A percentile compares a stretch with the other conserved stretches of the same genome.
Evolutionary conservation across 768 basidiomycete genomes (phyloP).

Genomic region (Suillus placidus): DNA sequence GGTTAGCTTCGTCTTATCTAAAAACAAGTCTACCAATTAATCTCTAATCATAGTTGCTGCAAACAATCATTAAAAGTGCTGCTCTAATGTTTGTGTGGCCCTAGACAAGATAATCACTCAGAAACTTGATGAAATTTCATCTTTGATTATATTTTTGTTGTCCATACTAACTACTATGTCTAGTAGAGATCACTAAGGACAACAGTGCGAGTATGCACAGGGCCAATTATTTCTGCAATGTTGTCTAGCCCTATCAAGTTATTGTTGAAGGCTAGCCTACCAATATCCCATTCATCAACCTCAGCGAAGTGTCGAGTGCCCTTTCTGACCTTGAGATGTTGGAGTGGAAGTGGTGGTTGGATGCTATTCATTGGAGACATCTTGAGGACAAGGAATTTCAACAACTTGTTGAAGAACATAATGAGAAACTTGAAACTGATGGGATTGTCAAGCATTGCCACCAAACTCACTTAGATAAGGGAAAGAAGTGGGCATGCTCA

Average conservation of each 20-base stretch:
- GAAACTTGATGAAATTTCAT: background rate
- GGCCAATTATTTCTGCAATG: conserved; percentile 4
- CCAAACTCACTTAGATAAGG: conserved; percentile 3
- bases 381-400: background rate
- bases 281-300: conserved; percentile 8
- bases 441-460: background rate
- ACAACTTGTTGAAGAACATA: background rate
- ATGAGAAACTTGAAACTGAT: conserved; percentile 4
- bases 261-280: conserved; percentile 6
- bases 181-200: conserved; percentile 8
- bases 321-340: conserved; percentile 8
- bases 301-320: conserved; percentile 6
- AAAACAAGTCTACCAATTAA: conserved; percentile 2
- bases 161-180: background rate
- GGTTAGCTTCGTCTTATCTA: conserved; percentile 12
- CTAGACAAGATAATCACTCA: background rate
- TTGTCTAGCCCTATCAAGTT: conserved; percentile 1
- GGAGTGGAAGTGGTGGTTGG: background rate
- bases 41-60: conserved; percentile 1
- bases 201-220: conserved; percentile 11
- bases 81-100: conserved; percentile 7
- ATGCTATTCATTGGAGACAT: background rate
- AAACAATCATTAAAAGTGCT: background rate
- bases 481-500: background rate
- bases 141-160: background rate